These are phyloP conservation scores for Passalora sequoiae DNA, from an alignment of 2,329 filamentous ascomycete species.

Conservation along the genomic window DNA sequence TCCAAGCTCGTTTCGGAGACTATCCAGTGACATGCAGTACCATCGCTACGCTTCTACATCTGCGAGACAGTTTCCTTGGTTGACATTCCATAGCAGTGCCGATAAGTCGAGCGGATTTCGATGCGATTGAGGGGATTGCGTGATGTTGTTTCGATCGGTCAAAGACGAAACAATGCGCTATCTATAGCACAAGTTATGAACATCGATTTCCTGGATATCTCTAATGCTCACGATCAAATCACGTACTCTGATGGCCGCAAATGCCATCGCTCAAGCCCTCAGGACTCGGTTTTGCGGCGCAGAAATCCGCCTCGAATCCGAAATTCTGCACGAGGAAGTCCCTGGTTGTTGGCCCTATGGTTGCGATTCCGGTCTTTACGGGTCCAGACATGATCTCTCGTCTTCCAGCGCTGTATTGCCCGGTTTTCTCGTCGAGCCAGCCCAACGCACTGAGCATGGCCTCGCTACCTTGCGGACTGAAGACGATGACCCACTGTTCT, in stretches of 20 bases:
- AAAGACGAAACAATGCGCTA: too few species aligned
- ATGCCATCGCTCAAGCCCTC: constrained; percentile 72
- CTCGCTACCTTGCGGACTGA: constrained; percentile 58
- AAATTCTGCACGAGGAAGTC: constrained; percentile 64
- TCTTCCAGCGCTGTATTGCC: constrained; percentile 40
- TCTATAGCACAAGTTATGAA: too few species aligned
- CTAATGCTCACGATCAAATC: not conserved
- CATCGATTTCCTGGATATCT: too few species aligned
- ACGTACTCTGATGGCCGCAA: constrained; percentile 15
- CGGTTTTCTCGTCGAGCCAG: constrained; percentile 40
- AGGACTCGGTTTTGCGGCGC: constrained; percentile 73
- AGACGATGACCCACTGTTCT: constrained; percentile 68
- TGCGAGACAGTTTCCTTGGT: too few species aligned
- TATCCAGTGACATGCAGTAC: too few species aligned
- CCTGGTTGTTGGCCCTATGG: constrained; percentile 89
- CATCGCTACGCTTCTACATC: too few species aligned
- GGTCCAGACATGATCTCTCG: constrained; percentile 82
- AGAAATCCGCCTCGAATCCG: constrained; percentile 68
- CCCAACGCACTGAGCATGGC: constrained; percentile 54
- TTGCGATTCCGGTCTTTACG: constrained; percentile 76
- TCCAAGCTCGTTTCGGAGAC: too few species aligned
- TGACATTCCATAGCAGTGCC: too few species aligned
- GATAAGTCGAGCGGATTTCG: too few species aligned
- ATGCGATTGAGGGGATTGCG: too few species aligned
- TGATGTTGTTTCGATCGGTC: too few species aligned